phyloP scores from a whole-genome alignment of 2,329 filamentous ascomycete genomes.

The Mycocentrospora acerina region DNA sequence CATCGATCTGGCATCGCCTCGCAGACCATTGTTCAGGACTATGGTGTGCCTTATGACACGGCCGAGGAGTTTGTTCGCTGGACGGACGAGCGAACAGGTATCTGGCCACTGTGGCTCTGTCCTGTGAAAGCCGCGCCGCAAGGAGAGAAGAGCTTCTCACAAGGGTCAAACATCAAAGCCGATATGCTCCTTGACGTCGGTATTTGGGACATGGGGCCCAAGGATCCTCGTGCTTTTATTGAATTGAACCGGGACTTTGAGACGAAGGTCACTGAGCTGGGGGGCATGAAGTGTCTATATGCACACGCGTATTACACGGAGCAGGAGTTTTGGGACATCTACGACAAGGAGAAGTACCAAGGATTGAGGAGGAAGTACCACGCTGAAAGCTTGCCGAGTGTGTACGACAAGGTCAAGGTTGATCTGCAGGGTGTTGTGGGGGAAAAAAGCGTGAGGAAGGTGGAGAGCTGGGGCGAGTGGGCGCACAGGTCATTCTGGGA shows the following conservation, averaged over 20 bases:
- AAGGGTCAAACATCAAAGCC: constrained; percentile 30
- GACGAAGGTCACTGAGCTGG: constrained; percentile 65
- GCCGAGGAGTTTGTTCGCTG: constrained; percentile 57
- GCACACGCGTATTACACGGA: constrained; percentile 81
- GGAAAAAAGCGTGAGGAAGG: constrained; percentile 4
- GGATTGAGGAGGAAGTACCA: constrained; percentile 63
- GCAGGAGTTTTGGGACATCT: constrained; percentile 68
- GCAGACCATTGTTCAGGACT: constrained; percentile 63
- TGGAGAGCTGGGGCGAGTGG: constrained; percentile 32
- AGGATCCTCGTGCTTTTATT: constrained; percentile 60
- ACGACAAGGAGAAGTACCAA: constrained; percentile 64
- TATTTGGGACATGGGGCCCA: constrained; percentile 78
- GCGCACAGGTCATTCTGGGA: constrained; percentile 29
- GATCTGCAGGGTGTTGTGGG: constrained; percentile 42
- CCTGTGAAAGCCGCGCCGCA: constrained; percentile 44
- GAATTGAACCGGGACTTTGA: constrained; percentile 71
- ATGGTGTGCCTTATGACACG: constrained; percentile 58
- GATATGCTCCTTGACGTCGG: constrained; percentile 49
- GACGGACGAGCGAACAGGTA: constrained; percentile 49
- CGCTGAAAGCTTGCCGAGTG: constrained; percentile 63
- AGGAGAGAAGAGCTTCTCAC: constrained; percentile 31
- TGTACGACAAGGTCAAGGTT: constrained; percentile 66
- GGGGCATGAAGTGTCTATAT: constrained; percentile 85
- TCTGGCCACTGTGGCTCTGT: constrained; percentile 63
- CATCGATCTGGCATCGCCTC: constrained; percentile 59